Evolutionary conservation across 495 filamentous ascomycete genomes (phyloP).

Genomic region (Terfezia claveryi): DNA sequence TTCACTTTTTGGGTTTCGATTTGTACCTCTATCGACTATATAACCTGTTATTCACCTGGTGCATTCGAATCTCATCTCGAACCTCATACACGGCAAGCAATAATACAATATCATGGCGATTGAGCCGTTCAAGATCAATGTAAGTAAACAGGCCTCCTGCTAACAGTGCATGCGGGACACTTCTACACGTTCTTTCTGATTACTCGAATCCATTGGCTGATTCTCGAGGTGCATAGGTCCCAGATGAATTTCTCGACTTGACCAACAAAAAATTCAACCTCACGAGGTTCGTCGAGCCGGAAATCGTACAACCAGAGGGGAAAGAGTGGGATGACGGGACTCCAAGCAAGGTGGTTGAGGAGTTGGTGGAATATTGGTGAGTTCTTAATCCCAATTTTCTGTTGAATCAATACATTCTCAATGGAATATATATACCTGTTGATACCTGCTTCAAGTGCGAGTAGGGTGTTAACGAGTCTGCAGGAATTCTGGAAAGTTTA

Average conservation of each 20-base stretch:
- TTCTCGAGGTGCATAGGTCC: conserved; percentile 8
- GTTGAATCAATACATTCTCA: too few relatives aligned
- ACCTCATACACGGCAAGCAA: too few relatives aligned
- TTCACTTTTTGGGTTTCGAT: too few relatives aligned
- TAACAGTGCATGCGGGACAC: too few relatives aligned
- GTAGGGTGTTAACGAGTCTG: not conserved
- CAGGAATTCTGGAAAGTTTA: not conserved
- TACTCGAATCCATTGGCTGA: too few relatives aligned
- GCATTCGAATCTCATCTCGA: too few relatives aligned
- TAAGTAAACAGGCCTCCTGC: too few relatives aligned
- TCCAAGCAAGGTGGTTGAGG: conserved; percentile 20
- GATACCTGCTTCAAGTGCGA: not conserved
- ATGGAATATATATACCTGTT: not conserved
- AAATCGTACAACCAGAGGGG: conserved; percentile 11
- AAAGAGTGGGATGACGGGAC: conserved; percentile 18
- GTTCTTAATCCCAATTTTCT: not conserved
- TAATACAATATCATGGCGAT: too few relatives aligned
- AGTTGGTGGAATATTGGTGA: conserved; percentile 22
- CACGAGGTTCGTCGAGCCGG: conserved; percentile 18
- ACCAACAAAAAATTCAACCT: conserved; percentile 23
- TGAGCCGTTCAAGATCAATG: too few relatives aligned
- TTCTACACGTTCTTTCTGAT: too few relatives aligned
- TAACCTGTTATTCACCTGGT: too few relatives aligned
- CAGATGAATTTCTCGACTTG: conserved; percentile 21
- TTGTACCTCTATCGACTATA: too few relatives aligned